Conservation (phyloP, 2,329 filamentous ascomycete genomes). For the Eutypa lata region DNA sequence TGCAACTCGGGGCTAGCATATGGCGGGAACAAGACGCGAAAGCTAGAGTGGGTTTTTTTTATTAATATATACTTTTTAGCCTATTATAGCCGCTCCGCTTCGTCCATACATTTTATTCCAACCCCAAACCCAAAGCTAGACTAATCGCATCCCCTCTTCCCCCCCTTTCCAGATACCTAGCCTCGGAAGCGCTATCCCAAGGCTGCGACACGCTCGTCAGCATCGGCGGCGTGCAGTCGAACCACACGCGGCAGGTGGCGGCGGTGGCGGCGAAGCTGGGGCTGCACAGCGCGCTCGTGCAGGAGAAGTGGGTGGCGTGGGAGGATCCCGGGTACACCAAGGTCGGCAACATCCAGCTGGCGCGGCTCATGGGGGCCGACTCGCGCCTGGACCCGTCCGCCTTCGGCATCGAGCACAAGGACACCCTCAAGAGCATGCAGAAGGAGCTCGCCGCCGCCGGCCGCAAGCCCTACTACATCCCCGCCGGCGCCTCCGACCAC, state of each 20-base stretch:
- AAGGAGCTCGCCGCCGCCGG: constrained; percentile 50
- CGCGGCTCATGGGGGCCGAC: constrained; percentile 64
- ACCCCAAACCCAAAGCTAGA: too few species aligned
- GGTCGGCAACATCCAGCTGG: constrained; percentile 71
- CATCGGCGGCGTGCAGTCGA: constrained; percentile 67
- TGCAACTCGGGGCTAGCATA: constrained; percentile 65
- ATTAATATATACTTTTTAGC: background rate
- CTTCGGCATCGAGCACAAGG: constrained; percentile 69
- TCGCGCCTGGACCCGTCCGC: constrained; percentile 55
- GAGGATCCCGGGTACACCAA: constrained; percentile 56
- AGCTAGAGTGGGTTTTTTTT: constrained; percentile 51
- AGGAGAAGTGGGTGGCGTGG: constrained; percentile 69
- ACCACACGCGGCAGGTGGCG: constrained; percentile 67
- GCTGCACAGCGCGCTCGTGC: constrained; percentile 54
- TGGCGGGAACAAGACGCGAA: constrained; percentile 68
- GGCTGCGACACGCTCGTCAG: constrained; percentile 61
- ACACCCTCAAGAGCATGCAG: constrained; percentile 51
- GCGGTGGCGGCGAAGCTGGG: constrained; percentile 59
- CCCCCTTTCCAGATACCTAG: constrained; percentile 50
- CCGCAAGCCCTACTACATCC: constrained; percentile 67
- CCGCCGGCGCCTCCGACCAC: constrained; percentile 68
- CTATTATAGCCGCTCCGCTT: too few species aligned
- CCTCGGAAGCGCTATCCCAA: constrained; percentile 57
- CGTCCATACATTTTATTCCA: too few species aligned
- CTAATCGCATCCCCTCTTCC: background rate